Base-by-base conservation (phyloP, 306 rosid genomes). In the Cicer arietinum region DNA sequence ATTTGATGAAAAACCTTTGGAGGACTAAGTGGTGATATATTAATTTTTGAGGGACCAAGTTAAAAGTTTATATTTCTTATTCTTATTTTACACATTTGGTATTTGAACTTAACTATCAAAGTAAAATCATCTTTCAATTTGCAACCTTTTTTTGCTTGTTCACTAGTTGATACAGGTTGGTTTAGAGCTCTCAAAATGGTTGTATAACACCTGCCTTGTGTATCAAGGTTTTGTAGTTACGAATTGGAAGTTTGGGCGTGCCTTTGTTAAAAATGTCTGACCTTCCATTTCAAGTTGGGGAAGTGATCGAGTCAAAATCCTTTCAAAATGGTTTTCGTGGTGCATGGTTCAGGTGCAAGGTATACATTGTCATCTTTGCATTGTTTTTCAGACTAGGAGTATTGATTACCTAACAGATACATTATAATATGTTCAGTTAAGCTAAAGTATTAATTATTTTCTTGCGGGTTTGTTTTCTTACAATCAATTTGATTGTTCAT, bases 321-420 rank as follows among this genome's bases (percentile, higher is more conserved):
- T 91, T 91, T 78, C 13, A 50, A 59, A 1, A 0, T 22, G 98
- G 98, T 48, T 94, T 6, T 77, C 98, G 97, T 20, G 96, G 97
- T 64, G 89, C 97, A 17, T 94, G 98, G 98, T 94, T 94, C 69
- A 86, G 84, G 8, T 90, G 90, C 81, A 89, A 87, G 98, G 98
- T 94, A 87, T 46, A 37, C 45, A 22, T 72, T 22, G 42, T 63
- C 41, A 50, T 64, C 52, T 60, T 46, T 64, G 45, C 11, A 14
- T 37, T 18, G 37, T 67, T 61, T 30, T 6, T 1, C 12, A 46
- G 22, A 18, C 51, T 10, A n/a, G 0, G 13, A n/a, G 13, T 65
- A 17, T 74, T 50, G 20, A 53, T 47, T 68, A 42, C 45, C 3
- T 46, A 39, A 42, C 13, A 10, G 30, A 18, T 5, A 7, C 64